Base-by-base conservation (phyloP, 345 rosid species). In the Citrus mangshanensis region DNA sequence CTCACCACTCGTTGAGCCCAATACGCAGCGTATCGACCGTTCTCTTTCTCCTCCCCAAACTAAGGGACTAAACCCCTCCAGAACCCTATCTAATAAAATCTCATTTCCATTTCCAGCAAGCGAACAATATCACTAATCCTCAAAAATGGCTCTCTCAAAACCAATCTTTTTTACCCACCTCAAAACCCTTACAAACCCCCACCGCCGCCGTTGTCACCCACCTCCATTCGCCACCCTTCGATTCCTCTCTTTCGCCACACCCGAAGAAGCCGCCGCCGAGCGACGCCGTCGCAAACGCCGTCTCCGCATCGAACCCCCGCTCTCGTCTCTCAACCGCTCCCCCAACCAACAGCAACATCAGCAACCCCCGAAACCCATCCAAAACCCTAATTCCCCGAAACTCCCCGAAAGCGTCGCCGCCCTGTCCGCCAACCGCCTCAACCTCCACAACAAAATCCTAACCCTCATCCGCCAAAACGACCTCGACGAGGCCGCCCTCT, bases 271-370 rank as follows among this genome's bases (percentile, higher is more conserved):
- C 10, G 96, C 94, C 1, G 96, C 98, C 1, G 98, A 92, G 46
- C 95, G 97, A 61, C 97, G 98, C 40, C 97, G 93, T 34, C 91
- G 98, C 71, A 93, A 92, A 83, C 93, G 97, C 73, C 95, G 92
- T 42, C 91, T 87, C 67, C 97, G 95, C 66, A 88, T 93, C 81
- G 94, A 93, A 73, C 98, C 98, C 3, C 97, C 99, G 0, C 86
- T 90, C 40, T 87, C 92, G 30, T 87, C 95, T 18, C 85, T 89
- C 77, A 76, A 87, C 78, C 94, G 95, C 30, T 37, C 89, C 32
- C 88, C 89, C 51, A 46, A 46, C 51, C 51, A 46, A 28, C 88
- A 88, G 67, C 88, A 79, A 1, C 85, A 79, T 1, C 80, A 75
- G 9, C 85, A 79, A 25, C 86, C 79, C 22, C 82, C 88, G 1